phyloP scores from a whole-genome alignment of 83 land plant genomes.

The Picea abies region DNA sequence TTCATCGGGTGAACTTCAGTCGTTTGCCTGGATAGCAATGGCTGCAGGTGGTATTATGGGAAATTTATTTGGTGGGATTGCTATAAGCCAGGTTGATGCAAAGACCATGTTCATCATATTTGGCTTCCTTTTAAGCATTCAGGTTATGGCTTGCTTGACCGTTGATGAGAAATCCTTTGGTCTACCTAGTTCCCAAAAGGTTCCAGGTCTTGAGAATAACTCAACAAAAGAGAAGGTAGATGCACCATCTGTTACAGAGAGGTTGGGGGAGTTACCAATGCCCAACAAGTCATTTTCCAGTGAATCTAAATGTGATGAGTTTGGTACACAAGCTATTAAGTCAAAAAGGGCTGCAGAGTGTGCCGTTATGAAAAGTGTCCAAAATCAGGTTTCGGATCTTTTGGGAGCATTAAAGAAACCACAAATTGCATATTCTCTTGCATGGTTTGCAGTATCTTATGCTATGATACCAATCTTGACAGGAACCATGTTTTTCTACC shows the following conservation, averaged over 20 bases:
- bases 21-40: conserved; percentile 82
- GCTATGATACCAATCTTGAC: conserved; percentile 73
- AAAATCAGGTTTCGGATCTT: conserved; percentile 43
- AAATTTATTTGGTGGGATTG: conserved; percentile 70
- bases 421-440: conserved; percentile 55
- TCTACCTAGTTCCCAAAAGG: neutral
- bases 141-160: conserved; percentile 41
- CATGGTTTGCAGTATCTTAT: conserved; percentile 76
- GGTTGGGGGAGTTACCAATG: neutral
- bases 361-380: conserved; percentile 18
- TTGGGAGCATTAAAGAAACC: conserved; percentile 42
- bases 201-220: neutral
- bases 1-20: conserved; percentile 65
- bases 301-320: neutral
- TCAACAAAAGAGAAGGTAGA: neutral
- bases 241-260: neutral
- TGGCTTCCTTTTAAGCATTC: conserved; percentile 46
- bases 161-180: conserved; percentile 55
- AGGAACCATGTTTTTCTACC: conserved; percentile 85
- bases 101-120: conserved; percentile 60
- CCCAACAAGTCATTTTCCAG: neutral
- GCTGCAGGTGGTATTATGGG: conserved; percentile 83
- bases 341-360: neutral
- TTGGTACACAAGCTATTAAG: neutral
- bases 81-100: conserved; percentile 45